Evolutionary conservation across 2,329 filamentous ascomycete species (phyloP), one percentile per base, ranked within the genome.

Genomic region (Sclerotinia sclerotiorum): DNA sequence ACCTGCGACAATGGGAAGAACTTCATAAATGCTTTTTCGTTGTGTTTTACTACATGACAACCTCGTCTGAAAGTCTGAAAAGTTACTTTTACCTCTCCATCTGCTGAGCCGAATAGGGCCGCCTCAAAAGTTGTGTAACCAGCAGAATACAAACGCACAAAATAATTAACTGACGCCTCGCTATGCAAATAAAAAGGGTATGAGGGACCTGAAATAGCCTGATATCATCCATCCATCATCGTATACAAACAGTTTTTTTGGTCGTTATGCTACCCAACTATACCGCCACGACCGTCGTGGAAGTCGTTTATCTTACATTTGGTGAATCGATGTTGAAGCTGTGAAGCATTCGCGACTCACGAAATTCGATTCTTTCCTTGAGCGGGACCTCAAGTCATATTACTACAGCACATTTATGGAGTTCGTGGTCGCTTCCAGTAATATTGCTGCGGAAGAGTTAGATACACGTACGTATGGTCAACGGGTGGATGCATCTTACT

Each of bases 341-440:
- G 51, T 56, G 64, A 60, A 56, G 56, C 58, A 52, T 67, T 51
- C 32, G 27, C 60, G 42, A 44, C 13, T 42, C 19, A 48, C 68
- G 48, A 24, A 62, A 46, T 62, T 65, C 52, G n/a, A 67, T 56
- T 27, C 54, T 67, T 65, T 24, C 29, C 35, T 62, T 44, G 32
- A 52, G 44, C 11, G 39, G n/a, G 49, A n/a, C 56, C 42, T 56
- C 49, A 63, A 55, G 44, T 39, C 29, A 80, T 51, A n/a, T 80
- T 74, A 52, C 42, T 73, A 60, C 88, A 61, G 29, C 29, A 51
- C 15, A 51, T 51, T 21, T 62, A 62, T 62, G 87, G 87, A 19
- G 86, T 89, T 73, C 82, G 82, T 17, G 87, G 87, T 64, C 84
- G 82, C 80, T 89, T 89, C 87, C 87, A 89, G 78, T 87, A 90